Percentiles rank a stretch among this genome's conserved stretches.
Evolutionary conservation across 495 filamentous ascomycete genomes (phyloP).

Genomic region (Halenospora varia): DNA sequence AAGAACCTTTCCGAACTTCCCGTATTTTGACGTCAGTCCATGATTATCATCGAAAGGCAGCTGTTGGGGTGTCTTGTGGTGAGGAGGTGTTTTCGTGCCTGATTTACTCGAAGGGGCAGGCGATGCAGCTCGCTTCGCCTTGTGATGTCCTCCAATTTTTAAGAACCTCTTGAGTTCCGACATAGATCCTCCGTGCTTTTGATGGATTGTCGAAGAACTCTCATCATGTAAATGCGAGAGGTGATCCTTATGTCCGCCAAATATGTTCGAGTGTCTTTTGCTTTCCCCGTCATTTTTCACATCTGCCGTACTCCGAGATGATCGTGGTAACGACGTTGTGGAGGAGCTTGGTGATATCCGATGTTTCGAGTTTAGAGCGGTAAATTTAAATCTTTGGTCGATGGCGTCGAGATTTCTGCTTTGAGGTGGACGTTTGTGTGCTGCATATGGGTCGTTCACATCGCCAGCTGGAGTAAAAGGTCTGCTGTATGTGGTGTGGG

Average conservation of each 20-base stretch:
- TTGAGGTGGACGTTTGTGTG: slow-evolving; percentile 72
- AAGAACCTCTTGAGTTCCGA: slow-evolving; percentile 93
- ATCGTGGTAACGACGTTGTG: slow-evolving; percentile 36
- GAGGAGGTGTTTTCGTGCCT: slow-evolving; percentile 53
- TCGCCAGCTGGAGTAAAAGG: slow-evolving; percentile 80
- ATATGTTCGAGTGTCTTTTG: slow-evolving; percentile 14
- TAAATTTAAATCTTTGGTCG: slow-evolving; percentile 83
- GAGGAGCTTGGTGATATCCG: slow-evolving; percentile 38
- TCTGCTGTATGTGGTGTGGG: slow-evolving; percentile 47
- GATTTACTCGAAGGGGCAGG: slow-evolving; percentile 48
- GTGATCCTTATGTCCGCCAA: slow-evolving; percentile 41
- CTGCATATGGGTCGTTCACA: slow-evolving; percentile 83
- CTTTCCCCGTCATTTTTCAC: slow-evolving; percentile 23
- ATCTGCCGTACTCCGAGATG: slow-evolving; percentile 26
- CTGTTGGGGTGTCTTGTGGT: slow-evolving; percentile 51
- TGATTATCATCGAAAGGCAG: slow-evolving; percentile 95
- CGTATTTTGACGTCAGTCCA: slow-evolving; percentile 85
- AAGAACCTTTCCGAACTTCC: slow-evolving; percentile 88
- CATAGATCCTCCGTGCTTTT: slow-evolving; percentile 75
- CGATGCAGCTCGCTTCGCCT: slow-evolving; percentile 62
- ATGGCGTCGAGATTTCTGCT: slow-evolving; percentile 61
- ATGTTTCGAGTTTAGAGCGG: slow-evolving; percentile 43
- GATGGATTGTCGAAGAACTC: slow-evolving; percentile 32
- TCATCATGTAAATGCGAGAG: slow-evolving; percentile 49
- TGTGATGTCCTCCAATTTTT: slow-evolving; percentile 60